Percentiles rank a stretch among this genome's conserved stretches.
phyloP scores from a whole-genome alignment of 345 rosid species.

The Eucalyptus erythrocorys region DNA sequence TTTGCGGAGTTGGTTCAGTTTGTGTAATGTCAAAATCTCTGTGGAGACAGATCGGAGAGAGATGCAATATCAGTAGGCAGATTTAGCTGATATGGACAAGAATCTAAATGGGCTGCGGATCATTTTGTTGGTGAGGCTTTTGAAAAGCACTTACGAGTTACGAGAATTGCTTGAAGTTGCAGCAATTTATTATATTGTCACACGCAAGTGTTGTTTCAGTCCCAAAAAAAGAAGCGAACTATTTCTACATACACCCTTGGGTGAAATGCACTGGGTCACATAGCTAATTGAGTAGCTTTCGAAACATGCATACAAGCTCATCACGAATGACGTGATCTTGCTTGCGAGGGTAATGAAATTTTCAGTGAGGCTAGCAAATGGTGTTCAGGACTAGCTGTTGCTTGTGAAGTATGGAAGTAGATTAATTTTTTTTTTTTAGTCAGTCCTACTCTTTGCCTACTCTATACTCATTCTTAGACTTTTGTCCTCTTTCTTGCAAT shows the following conservation, averaged over 20 bases:
- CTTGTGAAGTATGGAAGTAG: neutral
- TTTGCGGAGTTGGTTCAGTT: neutral
- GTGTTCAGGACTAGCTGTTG: neutral
- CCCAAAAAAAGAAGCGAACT: neutral
- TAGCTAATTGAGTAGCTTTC: neutral
- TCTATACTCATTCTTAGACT: too few species aligned
- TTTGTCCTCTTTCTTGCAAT: too few species aligned
- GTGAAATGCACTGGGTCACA: neutral
- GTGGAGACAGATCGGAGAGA: neutral
- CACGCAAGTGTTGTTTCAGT: neutral
- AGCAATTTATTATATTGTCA: neutral
- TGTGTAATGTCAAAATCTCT: neutral
- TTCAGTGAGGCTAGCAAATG: neutral
- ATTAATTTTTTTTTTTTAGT: too few species aligned
- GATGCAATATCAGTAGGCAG: neutral
- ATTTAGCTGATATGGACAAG: neutral
- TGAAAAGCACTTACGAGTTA: neutral
- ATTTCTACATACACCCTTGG: neutral
- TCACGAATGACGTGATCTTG: neutral
- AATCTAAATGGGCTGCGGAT: neutral
- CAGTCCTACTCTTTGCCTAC: too few species aligned
- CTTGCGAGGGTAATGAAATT: neutral
- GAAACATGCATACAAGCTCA: neutral
- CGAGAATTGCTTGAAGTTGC: neutral
- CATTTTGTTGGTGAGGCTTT: neutral